Base-by-base conservation (phyloP, 2,329 filamentous ascomycete species). In the Ophiosphaerella herpotricha region DNA sequence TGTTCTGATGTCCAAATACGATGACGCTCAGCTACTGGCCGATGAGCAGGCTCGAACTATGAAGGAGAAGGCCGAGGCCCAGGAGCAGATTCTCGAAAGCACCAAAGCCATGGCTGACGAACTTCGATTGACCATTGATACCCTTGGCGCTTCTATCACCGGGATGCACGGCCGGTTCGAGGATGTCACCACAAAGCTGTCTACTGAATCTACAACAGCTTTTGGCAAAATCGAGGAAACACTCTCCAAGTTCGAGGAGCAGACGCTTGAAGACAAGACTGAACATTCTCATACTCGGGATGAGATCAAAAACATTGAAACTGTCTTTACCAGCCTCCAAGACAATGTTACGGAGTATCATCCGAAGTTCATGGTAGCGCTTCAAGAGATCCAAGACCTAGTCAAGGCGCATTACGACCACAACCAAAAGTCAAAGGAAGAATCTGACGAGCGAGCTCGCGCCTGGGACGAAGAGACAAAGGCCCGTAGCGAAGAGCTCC, bases 381-480 rank as follows among this genome's bases (percentile, higher is more conserved):
- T 99, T 58, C 88, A 91, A 63, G 90, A 97, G 63, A 85, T 97
- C n/a, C 80, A 95, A 34, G 79, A 85, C 7, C 81, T 95, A 21
- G 89, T 96, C 46, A 88, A 85, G 21, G 85, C 95, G 68, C 92
- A 97, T 70, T 96, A 89, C 64, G 91, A 96, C 61, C 90, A 96
- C 67, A 89, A 91, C 12, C 91, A 92, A 73, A 81, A 83, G 38
- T 70, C 75, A 9, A 74, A 76, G 39, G 73, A 75, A 42, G 72
- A 75, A 38, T 71, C 76, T 12, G 73, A 77, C 12, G 74, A 78
- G 49, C 72, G 75, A 8, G 66, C 74, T 31, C 73, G 71, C 23
- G 63, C 69, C 16, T 71, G 74, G 37, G 70, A 76, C 14, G 77
- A 79, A 38, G 76, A 79, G 40, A 71, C 74, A 2, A 76, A 73